Evolutionary conservation across 352 stramenopile genomes (phyloP).

Genomic region (Blastocystis sp.): DNA sequence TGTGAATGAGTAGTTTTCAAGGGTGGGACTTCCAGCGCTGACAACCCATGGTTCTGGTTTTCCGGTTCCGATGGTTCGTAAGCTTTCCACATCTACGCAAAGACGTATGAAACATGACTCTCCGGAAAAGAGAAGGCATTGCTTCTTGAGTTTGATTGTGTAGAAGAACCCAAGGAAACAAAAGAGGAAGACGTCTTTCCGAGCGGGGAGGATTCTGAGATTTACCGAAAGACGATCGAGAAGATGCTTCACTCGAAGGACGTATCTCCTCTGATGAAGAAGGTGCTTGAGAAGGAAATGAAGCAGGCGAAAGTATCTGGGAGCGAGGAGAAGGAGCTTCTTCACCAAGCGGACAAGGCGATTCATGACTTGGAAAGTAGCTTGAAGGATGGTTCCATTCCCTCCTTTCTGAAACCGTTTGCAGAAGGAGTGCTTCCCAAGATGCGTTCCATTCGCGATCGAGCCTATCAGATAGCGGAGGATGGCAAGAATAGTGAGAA

Average conservation of each 20-base stretch:
- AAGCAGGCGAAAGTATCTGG: neutral
- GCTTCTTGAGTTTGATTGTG: too few species aligned
- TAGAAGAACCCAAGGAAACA: too few species aligned
- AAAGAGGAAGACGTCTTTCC: too few species aligned
- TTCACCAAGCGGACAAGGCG: neutral
- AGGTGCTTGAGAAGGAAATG: conserved; percentile 9
- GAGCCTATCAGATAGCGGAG: neutral
- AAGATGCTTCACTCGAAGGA: neutral
- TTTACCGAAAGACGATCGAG: neutral
- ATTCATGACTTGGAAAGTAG: neutral
- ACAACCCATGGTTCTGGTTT: neutral
- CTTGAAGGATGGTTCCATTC: conserved; percentile 2
- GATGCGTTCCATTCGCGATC: neutral
- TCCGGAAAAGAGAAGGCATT: too few species aligned
- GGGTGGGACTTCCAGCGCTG: neutral
- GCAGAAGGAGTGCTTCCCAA: neutral
- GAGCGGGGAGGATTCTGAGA: neutral
- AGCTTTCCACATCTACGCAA: neutral
- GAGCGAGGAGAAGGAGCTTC: neutral
- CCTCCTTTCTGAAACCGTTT: neutral
- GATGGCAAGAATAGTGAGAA: neutral
- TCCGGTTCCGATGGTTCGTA: neutral
- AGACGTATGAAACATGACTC: neutral
- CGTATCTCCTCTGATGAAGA: neutral
- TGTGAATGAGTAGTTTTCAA: neutral